Evolutionary conservation across 106 monocot genomes (phyloP).

Genomic region (Triglochin maritima): DNA sequence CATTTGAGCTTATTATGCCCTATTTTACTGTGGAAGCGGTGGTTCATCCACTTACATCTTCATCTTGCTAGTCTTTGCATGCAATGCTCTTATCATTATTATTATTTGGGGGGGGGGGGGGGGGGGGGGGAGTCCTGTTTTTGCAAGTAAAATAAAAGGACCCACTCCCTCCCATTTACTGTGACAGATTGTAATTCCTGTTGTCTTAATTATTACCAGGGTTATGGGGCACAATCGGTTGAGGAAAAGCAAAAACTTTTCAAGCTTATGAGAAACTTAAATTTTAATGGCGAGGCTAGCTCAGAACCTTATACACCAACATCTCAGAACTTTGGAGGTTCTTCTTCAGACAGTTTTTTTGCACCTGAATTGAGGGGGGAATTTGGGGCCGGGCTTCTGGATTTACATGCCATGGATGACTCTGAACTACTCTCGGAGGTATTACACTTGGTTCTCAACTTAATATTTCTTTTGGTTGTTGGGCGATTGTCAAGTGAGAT

Average conservation of each 20-base stretch:
- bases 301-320: conserved; percentile 48
- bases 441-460: background rate
- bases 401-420: conserved; percentile 79
- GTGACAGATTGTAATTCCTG: no score
- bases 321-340: conserved; percentile 29
- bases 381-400: conserved; percentile 80
- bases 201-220: conserved; percentile 17
- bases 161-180: no score
- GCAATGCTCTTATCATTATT: no score
- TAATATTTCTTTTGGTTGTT: background rate
- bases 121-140: no score
- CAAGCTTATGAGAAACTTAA: conserved; percentile 63
- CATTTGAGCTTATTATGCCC: no score
- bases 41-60: no score
- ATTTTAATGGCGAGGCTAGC: conserved; percentile 59
- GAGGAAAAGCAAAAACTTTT: conserved; percentile 79
- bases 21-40: no score
- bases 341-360: conserved; percentile 36
- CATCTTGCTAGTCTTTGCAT: no score
- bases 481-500: no score
- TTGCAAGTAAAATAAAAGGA: no score
- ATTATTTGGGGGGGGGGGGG: no score
- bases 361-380: conserved; percentile 65
- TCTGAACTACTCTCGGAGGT: conserved; percentile 81
- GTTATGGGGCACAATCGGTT: conserved; percentile 56